These are phyloP conservation scores for Chlorociboria aeruginascens DNA, from an alignment of 495 filamentous ascomycete species.

Conservation along the genomic window DNA sequence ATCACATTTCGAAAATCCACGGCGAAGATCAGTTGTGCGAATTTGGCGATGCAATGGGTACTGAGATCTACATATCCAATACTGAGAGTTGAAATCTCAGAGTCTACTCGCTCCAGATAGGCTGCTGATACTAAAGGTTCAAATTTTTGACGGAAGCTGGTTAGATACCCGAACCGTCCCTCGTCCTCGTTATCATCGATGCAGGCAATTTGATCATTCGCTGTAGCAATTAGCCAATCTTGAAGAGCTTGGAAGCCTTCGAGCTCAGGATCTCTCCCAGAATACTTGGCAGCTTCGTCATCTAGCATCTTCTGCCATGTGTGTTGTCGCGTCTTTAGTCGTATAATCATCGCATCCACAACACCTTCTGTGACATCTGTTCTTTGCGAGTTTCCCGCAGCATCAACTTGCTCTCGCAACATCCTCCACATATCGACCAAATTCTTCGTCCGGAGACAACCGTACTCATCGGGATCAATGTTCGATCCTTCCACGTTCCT, in stretches of 20 bases:
- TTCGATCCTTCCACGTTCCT: conserved; percentile 58
- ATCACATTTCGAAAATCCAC: conserved; percentile 76
- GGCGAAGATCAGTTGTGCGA: conserved; percentile 71
- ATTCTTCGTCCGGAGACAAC: conserved; percentile 79
- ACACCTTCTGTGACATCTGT: conserved; percentile 85
- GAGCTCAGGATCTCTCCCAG: conserved; percentile 44
- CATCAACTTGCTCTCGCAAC: conserved; percentile 80
- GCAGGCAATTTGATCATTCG: conserved; percentile 96
- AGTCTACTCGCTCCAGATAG: conserved; percentile 60
- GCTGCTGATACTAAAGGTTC: conserved; percentile 64
- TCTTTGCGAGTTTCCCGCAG: conserved; percentile 67
- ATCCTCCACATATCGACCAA: conserved; percentile 94
- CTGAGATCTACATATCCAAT: conserved; percentile 90
- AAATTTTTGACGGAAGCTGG: conserved; percentile 68
- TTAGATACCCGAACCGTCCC: conserved; percentile 61
- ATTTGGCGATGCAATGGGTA: conserved; percentile 78
- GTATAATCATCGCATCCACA: conserved; percentile 84
- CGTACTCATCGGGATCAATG: conserved; percentile 74
- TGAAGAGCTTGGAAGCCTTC: conserved; percentile 75
- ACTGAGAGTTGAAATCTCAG: conserved; percentile 59
- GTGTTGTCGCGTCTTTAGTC: conserved; percentile 66
- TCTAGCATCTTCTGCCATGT: conserved; percentile 81
- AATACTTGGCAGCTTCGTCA: conserved; percentile 68
- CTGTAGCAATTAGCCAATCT: conserved; percentile 92
- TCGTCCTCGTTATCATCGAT: conserved; percentile 79